These are phyloP conservation scores for Tricholoma bakamatsutake DNA, from an alignment of 768 basidiomycete species.

Conservation along the genomic window DNA sequence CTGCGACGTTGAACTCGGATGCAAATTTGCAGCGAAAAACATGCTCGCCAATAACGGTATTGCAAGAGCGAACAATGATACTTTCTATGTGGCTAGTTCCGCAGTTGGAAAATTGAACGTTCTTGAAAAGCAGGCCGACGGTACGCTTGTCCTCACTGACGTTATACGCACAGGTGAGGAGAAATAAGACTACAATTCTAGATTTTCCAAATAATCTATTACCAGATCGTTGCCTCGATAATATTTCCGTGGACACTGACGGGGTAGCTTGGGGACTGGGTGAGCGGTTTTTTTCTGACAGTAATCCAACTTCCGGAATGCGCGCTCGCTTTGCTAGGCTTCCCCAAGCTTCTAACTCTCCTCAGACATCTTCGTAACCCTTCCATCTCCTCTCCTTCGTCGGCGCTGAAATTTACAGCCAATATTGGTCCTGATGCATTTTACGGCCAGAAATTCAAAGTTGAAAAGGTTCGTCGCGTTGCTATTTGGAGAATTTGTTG, in stretches of 20 bases:
- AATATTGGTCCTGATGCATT: constrained; percentile 47
- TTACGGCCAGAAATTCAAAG: constrained; percentile 53
- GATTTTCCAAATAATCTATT: not conserved
- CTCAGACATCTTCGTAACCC: constrained; percentile 39
- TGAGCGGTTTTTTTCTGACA: constrained; percentile 17
- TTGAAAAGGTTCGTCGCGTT: constrained; percentile 43
- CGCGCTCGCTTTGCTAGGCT: constrained; percentile 24
- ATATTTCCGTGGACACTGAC: constrained; percentile 51
- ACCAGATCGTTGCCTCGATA: constrained; percentile 52
- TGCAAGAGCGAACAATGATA: constrained; percentile 48
- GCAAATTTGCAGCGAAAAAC: constrained; percentile 50
- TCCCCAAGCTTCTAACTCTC: constrained; percentile 34
- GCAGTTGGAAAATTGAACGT: constrained; percentile 41
- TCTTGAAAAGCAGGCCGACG: constrained; percentile 53
- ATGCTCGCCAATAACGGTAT: constrained; percentile 61
- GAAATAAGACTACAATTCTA: not conserved
- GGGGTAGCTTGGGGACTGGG: constrained; percentile 63
- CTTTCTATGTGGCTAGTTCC: constrained; percentile 52
- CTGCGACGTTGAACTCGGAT: constrained; percentile 55
- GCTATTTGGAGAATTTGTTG: not conserved
- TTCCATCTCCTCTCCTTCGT: constrained; percentile 35
- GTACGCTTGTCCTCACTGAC: constrained; percentile 51
- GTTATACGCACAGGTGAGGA: constrained; percentile 45
- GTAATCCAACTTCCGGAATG: not conserved
- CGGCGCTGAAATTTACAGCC: constrained; percentile 45